Evolutionary conservation across 305 asterid species (phyloP), one percentile per base, ranked within the genome.

Genomic region (Fraxinus albicans): DNA sequence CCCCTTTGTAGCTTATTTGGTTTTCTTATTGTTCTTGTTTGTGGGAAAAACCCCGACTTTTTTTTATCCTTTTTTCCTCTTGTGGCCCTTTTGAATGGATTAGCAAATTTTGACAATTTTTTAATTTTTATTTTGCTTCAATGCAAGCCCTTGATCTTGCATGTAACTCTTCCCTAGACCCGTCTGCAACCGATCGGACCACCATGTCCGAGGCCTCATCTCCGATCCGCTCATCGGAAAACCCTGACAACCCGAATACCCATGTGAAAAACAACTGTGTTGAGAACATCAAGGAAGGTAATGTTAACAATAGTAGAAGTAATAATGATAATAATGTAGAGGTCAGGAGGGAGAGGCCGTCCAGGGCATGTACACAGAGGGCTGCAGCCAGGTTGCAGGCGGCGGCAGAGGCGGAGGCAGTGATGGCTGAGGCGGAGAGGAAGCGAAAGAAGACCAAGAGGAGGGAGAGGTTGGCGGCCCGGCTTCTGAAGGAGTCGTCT

Each of bases 341-440:
- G 23, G 88, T 86, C 19, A 89, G 94, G 90, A 89, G 98, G 85
- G 95, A 93, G 91, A 90, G 99, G 90, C 99, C 97, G 10, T 91
- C 99, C 5, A 90, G 99, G 94, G 99, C 98, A 58, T 96, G 99
- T 85, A 95, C 99, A 8, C 95, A 94, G 82, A 88, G 98, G 27
- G 98, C 99, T 0, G 97, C 93, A 2, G 97, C 93, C 29, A 84
- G 97, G 91, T 9, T 96, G 88, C 95, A 92, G 88, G 95, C 97
- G 0, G 98, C 98, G 0, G 98, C 97, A 0, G 92, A 90, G 87
- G 99, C 97, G 0, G 96, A 88, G 89, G 94, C 96, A 15, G 91
- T 87, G 0, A 81, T 85, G 84, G 92, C 87, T 19, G 93, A 88
- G 50, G 86, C 85, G 2, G 96, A 90, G 84, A 89, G 91, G 92